Conservation (phyloP, 306 rosid genomes). For the Vigna mungo region DNA sequence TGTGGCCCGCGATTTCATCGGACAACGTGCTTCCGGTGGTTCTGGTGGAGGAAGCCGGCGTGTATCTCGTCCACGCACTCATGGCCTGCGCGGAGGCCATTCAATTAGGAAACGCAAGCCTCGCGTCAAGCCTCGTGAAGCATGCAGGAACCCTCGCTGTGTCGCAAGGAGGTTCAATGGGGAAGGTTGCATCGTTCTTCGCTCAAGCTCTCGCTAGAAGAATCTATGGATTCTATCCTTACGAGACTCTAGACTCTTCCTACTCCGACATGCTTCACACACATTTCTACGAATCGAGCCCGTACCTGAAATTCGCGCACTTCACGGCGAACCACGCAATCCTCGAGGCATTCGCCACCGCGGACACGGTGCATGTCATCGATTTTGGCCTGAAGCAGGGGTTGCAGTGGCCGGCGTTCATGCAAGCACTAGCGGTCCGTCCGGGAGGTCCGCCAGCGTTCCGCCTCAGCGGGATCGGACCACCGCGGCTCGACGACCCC, state of each 20-base stretch:
- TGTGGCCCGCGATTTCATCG: not conserved
- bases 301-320: conserved; percentile 8
- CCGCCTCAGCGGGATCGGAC: not conserved
- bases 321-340: conserved; percentile 11
- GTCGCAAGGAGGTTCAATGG: conserved; percentile 6
- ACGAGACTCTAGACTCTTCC: not conserved
- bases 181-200: conserved; percentile 1
- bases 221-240: not conserved
- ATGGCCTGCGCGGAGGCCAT: conserved; percentile 7
- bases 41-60: not conserved
- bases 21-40: not conserved
- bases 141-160: not conserved
- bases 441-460: not conserved
- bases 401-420: conserved; percentile 8
- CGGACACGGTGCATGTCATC: not conserved
- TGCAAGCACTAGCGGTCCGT: not conserved
- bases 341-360: not conserved
- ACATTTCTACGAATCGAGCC: not conserved
- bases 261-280: not conserved
- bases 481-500: not conserved
- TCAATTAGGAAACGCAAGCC: not conserved
- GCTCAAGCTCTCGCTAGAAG: not conserved
- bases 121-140: not conserved
- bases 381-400: conserved; percentile 5
- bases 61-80: not conserved